A percentile compares a stretch with the other conserved stretches of the same genome.
phyloP scores from a whole-genome alignment of 2,329 filamentous ascomycete genomes.

The Trichophyton verrucosum region DNA sequence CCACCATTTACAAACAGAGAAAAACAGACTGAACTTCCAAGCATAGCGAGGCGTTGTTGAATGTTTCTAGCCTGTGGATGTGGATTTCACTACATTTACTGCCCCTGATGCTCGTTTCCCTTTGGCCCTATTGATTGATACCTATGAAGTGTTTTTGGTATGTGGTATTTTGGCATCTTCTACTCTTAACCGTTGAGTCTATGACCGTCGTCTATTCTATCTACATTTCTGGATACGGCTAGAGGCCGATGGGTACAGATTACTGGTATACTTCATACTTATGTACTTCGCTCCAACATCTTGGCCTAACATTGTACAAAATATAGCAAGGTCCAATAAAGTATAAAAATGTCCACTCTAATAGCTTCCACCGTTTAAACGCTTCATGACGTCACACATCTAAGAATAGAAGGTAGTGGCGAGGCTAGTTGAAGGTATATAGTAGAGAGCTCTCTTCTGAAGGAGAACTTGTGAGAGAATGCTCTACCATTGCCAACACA shows the following conservation, averaged over 20 bases:
- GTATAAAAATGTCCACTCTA: neutral
- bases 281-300: neutral
- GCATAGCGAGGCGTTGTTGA: slow-evolving; percentile 12
- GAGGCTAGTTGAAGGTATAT: neutral
- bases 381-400: neutral
- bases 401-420: neutral
- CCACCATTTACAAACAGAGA: too few species aligned
- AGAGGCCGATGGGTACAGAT: too few species aligned
- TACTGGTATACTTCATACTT: too few species aligned
- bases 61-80: neutral
- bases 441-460: neutral
- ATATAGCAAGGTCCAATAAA: neutral
- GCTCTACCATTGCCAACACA: neutral
- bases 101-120: neutral
- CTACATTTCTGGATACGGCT: too few species aligned
- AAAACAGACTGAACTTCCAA: neutral
- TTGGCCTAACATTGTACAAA: neutral
- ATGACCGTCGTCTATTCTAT: too few species aligned
- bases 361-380: neutral
- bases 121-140: neutral
- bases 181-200: too few species aligned
- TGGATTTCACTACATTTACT: neutral
- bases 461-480: too few species aligned
- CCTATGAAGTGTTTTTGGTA: too few species aligned
- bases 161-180: too few species aligned